A percentile compares a stretch with the other conserved stretches of the same genome.
phyloP scores from a whole-genome alignment of 768 basidiomycete species.

The Lenzites betulinus region DNA sequence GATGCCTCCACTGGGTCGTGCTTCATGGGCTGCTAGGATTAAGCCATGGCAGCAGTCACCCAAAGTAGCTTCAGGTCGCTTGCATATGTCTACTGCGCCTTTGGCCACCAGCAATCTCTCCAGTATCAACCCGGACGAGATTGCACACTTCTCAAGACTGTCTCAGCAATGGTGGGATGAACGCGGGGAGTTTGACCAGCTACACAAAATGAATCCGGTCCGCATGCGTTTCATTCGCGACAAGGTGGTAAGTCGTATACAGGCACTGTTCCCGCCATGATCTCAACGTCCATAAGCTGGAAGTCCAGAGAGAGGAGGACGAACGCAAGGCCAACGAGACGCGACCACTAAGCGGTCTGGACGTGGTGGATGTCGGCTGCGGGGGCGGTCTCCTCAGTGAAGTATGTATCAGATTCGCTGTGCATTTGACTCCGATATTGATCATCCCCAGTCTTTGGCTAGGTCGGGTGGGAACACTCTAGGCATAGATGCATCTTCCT shows the following conservation, averaged over 20 bases:
- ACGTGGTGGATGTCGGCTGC: conserved; percentile 90
- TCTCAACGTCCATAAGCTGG: conserved; percentile 34
- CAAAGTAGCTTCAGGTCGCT: not conserved
- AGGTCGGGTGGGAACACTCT: conserved; percentile 85
- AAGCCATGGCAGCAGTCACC: not conserved
- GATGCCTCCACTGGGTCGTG: not conserved
- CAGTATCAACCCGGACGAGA: conserved; percentile 76
- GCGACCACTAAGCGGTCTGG: conserved; percentile 58
- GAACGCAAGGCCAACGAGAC: conserved; percentile 36
- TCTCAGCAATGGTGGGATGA: conserved; percentile 98
- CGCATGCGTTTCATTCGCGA: conserved; percentile 81
- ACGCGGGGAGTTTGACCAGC: conserved; percentile 80
- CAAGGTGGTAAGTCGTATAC: conserved; percentile 46
- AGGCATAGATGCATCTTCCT: conserved; percentile 89
- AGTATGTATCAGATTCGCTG: conserved; percentile 43
- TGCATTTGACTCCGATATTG: not conserved
- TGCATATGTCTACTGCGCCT: not conserved
- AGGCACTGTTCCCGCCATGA: not conserved
- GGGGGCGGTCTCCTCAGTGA: conserved; percentile 94
- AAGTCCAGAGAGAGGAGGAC: conserved; percentile 58
- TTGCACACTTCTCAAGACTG: conserved; percentile 85
- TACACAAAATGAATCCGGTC: conserved; percentile 95
- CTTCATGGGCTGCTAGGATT: not conserved
- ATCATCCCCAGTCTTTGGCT: conserved; percentile 66
- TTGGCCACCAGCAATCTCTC: conserved; percentile 24